Percentiles rank a stretch among this genome's conserved stretches.
These are phyloP conservation scores for Bocquillonia castaneifolia DNA, from an alignment of 441 rosid species.

Conservation along the genomic window DNA sequence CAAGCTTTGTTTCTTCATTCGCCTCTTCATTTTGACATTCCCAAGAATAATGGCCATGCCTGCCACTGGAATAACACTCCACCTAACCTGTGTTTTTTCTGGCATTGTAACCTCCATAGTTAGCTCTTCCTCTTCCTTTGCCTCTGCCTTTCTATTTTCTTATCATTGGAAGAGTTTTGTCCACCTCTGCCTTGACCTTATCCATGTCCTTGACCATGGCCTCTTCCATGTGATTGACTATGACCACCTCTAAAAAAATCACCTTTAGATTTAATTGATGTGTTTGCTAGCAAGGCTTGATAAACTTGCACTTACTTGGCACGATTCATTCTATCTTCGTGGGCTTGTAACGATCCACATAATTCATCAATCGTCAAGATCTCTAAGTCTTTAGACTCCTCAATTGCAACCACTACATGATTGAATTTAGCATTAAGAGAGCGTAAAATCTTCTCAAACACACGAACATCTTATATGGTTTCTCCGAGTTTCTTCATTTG, in stretches of 20 bases:
- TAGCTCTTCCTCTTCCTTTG: neutral
- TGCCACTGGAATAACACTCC: too few relatives aligned
- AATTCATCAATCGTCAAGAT: neutral
- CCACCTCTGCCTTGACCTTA: neutral
- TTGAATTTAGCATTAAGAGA: neutral
- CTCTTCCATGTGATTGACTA: neutral
- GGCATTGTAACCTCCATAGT: neutral
- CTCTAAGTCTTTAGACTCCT: neutral
- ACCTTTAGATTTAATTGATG: neutral
- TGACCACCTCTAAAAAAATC: neutral
- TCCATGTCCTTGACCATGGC: neutral
- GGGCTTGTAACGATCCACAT: neutral
- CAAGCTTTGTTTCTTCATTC: neutral
- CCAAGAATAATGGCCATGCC: neutral
- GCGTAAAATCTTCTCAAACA: neutral
- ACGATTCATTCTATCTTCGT: neutral
- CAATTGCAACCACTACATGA: neutral
- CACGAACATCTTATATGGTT: neutral
- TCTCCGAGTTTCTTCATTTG: neutral
- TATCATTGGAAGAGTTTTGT: neutral
- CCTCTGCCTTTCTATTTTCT: neutral
- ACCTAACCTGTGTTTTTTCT: neutral
- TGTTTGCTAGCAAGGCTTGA: neutral
- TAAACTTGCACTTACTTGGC: neutral
- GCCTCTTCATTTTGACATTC: neutral